Percentiles rank a stretch among this genome's conserved stretches.
phyloP scores from a whole-genome alignment of 176 grass and related monocot species.

The Aegilops longissima region DNA sequence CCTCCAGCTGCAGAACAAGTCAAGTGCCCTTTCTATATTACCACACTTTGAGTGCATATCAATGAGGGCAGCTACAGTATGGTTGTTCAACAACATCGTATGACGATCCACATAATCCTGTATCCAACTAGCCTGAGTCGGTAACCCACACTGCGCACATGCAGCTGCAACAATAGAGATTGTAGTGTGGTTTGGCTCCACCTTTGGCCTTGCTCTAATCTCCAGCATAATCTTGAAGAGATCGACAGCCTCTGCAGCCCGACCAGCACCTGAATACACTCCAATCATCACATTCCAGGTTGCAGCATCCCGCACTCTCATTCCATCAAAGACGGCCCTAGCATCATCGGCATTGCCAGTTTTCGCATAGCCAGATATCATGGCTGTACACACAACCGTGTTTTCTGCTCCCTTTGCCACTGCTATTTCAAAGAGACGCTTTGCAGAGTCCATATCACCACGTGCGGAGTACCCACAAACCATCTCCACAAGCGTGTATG shows the following conservation, averaged over 20 bases:
- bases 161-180: conserved; percentile 34
- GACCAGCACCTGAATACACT: conserved; percentile 26
- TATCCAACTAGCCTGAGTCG: conserved; percentile 36
- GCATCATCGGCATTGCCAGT: conserved; percentile 29
- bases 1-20: conserved; percentile 43
- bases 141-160: conserved; percentile 35
- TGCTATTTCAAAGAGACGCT: conserved; percentile 15
- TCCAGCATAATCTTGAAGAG: conserved; percentile 45
- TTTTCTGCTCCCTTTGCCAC: conserved; percentile 23
- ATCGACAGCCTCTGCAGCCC: conserved; percentile 26
- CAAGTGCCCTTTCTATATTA: conserved; percentile 32
- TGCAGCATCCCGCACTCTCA: conserved; percentile 41
- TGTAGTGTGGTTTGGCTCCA: conserved; percentile 45
- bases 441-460: conserved; percentile 28
- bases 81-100: conserved; percentile 32
- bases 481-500: conserved; percentile 29
- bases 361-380: conserved; percentile 44
- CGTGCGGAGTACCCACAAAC: conserved; percentile 19
- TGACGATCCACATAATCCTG: conserved; percentile 21
- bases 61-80: conserved; percentile 43
- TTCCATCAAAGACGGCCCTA: conserved; percentile 33
- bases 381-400: conserved; percentile 32
- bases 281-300: conserved; percentile 55
- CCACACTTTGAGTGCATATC: conserved; percentile 52
- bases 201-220: not conserved